These are phyloP conservation scores for Thalia dealbata DNA, from an alignment of 176 grass and related monocot species.

Conservation along the genomic window DNA sequence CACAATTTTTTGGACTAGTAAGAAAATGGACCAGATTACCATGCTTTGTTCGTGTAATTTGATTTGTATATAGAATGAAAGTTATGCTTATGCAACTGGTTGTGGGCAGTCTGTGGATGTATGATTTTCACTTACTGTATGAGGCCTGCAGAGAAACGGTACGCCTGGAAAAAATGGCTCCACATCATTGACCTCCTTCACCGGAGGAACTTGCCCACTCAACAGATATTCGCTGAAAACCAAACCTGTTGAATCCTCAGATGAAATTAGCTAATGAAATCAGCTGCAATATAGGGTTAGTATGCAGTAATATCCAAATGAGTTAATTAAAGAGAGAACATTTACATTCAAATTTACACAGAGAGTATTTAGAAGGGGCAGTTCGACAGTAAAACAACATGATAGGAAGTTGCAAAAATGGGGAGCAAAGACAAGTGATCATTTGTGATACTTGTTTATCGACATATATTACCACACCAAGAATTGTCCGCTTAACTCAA, in stretches of 20 bases:
- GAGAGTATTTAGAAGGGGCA: background rate
- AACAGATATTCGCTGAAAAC: conserved; percentile 90
- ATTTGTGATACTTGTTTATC: background rate
- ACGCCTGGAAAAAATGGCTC: conserved; percentile 64
- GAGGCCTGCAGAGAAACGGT: conserved; percentile 28
- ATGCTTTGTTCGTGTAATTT: background rate
- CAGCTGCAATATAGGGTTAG: background rate
- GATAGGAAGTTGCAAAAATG: background rate
- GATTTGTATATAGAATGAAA: background rate
- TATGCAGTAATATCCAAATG: background rate
- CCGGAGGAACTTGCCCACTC: conserved; percentile 78
- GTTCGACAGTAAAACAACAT: background rate
- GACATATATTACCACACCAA: background rate
- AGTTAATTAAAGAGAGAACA: background rate
- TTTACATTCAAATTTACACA: background rate
- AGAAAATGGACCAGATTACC: background rate
- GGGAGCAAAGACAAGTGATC: background rate
- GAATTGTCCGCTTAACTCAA: background rate
- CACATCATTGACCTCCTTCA: conserved; percentile 83
- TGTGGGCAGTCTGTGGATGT: background rate
- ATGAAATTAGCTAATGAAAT: conserved; percentile 5
- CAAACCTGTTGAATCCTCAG: conserved; percentile 39
- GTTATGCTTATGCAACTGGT: background rate
- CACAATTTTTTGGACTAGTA: background rate
- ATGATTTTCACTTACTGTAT: conserved; percentile 37